Evolutionary conservation across 2,329 filamentous ascomycete genomes (phyloP).

Genomic region (Trichoderma cornu-damae): DNA sequence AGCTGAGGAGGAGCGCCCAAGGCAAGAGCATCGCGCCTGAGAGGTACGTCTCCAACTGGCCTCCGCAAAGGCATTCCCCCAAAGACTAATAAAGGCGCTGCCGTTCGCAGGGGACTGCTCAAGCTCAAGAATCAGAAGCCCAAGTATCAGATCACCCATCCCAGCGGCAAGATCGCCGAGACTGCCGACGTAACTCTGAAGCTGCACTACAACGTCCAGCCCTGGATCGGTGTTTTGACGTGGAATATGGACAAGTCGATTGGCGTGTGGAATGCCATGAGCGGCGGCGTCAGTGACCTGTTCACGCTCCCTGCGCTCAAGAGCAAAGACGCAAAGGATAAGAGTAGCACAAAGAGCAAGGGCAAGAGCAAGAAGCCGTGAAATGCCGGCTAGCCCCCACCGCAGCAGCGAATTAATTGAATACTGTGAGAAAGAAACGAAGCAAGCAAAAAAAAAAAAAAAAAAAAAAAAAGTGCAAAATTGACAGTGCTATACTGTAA

Average conservation of each 20-base stretch:
- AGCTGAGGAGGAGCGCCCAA: conserved; percentile 53
- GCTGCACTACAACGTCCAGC: conserved; percentile 94
- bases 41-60: conserved; percentile 37
- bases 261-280: conserved; percentile 60
- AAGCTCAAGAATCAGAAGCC: conserved; percentile 78
- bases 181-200: conserved; percentile 69
- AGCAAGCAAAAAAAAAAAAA: no score
- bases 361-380: conserved; percentile 13
- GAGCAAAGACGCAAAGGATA: conserved; percentile 41
- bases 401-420: neutral
- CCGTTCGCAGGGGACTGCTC: conserved; percentile 58
- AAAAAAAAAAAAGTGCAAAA: neutral
- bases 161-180: conserved; percentile 70
- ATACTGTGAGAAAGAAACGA: no score
- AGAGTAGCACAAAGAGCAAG: conserved; percentile 16
- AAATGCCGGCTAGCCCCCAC: neutral
- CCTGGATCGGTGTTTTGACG: conserved; percentile 83
- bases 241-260: conserved; percentile 64
- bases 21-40: conserved; percentile 57
- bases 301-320: conserved; percentile 65
- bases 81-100: neutral
- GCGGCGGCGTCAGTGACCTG: conserved; percentile 57
- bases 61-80: neutral
- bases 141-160: conserved; percentile 96
- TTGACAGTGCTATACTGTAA: neutral